Percentiles rank a stretch among this genome's conserved stretches.
Conservation (phyloP, 257 asterid species). For the Solanum boliviense region DNA sequence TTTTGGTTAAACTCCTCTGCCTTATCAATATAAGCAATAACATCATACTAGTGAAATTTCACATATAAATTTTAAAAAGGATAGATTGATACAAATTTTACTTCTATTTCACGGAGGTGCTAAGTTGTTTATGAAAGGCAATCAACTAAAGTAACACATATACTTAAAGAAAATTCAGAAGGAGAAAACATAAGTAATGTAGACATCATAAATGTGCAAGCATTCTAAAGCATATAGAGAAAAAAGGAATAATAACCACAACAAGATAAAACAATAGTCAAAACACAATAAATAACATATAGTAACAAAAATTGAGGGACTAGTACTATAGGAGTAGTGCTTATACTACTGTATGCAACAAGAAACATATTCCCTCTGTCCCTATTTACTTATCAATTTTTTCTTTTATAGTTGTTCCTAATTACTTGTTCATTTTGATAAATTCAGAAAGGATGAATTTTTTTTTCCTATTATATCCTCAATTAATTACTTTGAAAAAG, state of each 20-base stretch:
- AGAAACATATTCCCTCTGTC: too few species aligned
- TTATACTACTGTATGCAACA: neutral
- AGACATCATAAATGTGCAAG: accelerated
- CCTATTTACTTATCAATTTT: too few species aligned
- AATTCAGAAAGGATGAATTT: too few species aligned
- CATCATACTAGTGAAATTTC: neutral
- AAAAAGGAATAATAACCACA: neutral
- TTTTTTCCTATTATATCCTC: too few species aligned
- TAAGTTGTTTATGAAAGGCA: too few species aligned
- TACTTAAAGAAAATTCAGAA: neutral
- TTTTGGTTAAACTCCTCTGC: accelerated
- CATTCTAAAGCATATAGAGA: neutral
- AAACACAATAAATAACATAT: neutral
- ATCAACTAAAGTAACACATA: accelerated
- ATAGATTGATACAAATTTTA: neutral
- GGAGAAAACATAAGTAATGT: accelerated
- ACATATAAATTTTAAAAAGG: accelerated
- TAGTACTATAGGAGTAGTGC: accelerated
- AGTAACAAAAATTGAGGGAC: too few species aligned
- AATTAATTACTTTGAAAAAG: too few species aligned
- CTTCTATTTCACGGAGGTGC: accelerated
- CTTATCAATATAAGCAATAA: neutral
- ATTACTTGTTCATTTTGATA: too few species aligned
- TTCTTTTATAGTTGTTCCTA: too few species aligned
- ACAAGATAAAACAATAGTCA: too few species aligned